Evolutionary conservation across 2,329 filamentous ascomycete species (phyloP).

Genomic region (Diaporthe velutina): DNA sequence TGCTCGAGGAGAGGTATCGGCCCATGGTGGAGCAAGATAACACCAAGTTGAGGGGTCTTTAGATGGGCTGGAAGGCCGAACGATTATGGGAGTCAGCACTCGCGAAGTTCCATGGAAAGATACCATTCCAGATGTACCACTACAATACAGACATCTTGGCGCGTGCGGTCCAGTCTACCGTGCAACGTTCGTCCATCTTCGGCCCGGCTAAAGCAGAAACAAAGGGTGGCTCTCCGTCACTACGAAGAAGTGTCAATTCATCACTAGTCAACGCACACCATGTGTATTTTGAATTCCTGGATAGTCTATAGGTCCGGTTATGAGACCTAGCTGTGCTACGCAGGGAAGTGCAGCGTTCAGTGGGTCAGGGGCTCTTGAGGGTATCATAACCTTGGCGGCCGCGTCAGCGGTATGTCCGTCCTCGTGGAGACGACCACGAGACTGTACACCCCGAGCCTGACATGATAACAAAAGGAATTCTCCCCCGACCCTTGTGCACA

Average conservation of each 20-base stretch:
- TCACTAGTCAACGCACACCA: no score
- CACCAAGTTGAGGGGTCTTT: constrained; percentile 55
- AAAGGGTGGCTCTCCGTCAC: neutral
- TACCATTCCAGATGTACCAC: neutral
- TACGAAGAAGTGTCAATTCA: neutral
- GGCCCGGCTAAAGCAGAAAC: neutral
- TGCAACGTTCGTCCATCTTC: neutral
- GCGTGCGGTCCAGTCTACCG: neutral
- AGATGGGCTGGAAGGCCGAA: constrained; percentile 3
- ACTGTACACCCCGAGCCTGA: neutral
- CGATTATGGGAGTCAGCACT: neutral
- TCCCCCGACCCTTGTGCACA: neutral
- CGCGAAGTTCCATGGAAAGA: neutral
- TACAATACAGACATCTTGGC: neutral
- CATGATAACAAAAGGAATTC: neutral
- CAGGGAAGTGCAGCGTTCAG: neutral
- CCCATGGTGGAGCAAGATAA: constrained; percentile 61
- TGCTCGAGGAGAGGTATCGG: constrained; percentile 67
- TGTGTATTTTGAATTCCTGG: no score
- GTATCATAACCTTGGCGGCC: constrained; percentile 21
- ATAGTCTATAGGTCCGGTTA: neutral
- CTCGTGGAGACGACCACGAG: neutral
- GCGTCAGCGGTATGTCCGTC: neutral
- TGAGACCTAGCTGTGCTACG: neutral
- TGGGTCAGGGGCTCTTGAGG: constrained; percentile 21